Conservation (phyloP, 129 eudicot species). For the Flaveria brownii region DNA sequence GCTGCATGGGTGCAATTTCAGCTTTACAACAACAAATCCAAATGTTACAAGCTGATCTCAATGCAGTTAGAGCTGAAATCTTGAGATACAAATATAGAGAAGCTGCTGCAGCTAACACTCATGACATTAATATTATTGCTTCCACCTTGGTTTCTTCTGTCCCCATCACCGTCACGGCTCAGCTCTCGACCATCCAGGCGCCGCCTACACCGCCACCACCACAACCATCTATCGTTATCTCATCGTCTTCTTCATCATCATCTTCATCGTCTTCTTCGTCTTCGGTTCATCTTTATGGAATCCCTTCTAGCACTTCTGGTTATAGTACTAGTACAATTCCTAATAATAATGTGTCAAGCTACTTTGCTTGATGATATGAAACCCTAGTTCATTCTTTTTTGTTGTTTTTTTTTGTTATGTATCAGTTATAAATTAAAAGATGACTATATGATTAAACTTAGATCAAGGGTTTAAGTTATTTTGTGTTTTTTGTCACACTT, state of each 20-base stretch:
- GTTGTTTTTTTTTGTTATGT: slow-evolving; percentile 10
- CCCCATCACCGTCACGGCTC: slow-evolving; percentile 35
- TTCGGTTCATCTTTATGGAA: slow-evolving; percentile 44
- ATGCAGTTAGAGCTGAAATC: slow-evolving; percentile 58
- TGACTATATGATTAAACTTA: slow-evolving; percentile 23
- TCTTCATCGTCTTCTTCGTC: slow-evolving; percentile 41
- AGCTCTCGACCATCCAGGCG: slow-evolving; percentile 41
- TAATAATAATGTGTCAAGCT: slow-evolving; percentile 45
- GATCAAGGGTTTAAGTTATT: slow-evolving; percentile 13
- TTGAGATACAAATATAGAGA: slow-evolving; percentile 57
- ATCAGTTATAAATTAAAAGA: slow-evolving; percentile 30
- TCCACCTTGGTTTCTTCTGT: slow-evolving; percentile 47
- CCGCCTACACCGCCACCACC: slow-evolving; percentile 49
- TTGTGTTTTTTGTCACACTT: background rate
- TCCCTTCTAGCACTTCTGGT: slow-evolving; percentile 49
- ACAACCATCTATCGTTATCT: slow-evolving; percentile 44
- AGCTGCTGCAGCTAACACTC: slow-evolving; percentile 34
- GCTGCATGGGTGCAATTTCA: slow-evolving; percentile 83
- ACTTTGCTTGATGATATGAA: slow-evolving; percentile 43
- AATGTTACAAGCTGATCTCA: slow-evolving; percentile 54
- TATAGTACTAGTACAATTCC: slow-evolving; percentile 40
- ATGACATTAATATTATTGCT: slow-evolving; percentile 41
- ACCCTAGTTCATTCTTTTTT: slow-evolving; percentile 38
- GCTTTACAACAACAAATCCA: slow-evolving; percentile 69
- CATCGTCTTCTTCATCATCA: slow-evolving; percentile 45